phyloP scores from a whole-genome alignment of 2,329 filamentous ascomycete genomes.

The Ambrosiella xylebori region DNA sequence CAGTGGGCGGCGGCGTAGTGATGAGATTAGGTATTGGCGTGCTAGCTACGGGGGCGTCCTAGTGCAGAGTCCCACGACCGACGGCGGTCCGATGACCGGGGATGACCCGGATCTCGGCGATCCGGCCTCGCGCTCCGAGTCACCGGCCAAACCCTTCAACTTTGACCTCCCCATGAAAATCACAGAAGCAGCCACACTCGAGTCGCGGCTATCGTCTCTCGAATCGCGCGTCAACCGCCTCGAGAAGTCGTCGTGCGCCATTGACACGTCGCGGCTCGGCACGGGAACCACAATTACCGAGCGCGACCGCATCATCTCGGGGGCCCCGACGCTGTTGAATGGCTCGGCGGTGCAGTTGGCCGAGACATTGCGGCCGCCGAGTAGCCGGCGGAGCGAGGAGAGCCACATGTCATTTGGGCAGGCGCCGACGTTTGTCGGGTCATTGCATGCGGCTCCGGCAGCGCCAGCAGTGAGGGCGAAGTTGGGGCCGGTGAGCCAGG shows the following conservation, averaged over 20 bases:
- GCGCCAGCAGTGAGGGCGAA: constrained; percentile 9
- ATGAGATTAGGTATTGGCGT: constrained; percentile 48
- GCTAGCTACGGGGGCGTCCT: constrained; percentile 33
- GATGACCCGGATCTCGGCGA: constrained; percentile 20
- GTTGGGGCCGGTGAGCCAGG: constrained; percentile 20
- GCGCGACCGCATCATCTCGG: not conserved
- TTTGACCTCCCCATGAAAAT: constrained; percentile 41
- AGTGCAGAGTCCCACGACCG: constrained; percentile 32
- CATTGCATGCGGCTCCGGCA: constrained; percentile 23
- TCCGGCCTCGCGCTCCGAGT: constrained; percentile 16
- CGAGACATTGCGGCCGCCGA: constrained; percentile 5
- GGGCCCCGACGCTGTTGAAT: not conserved
- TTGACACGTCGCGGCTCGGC: constrained; percentile 24
- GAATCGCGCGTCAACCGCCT: constrained; percentile 35
- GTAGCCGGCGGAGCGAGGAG: constrained; percentile 16
- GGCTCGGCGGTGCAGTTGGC: not conserved
- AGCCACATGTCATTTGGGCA: constrained; percentile 30
- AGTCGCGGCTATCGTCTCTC: constrained; percentile 33
- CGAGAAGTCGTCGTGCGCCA: constrained; percentile 34
- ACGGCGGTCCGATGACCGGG: constrained; percentile 17
- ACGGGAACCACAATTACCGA: not conserved
- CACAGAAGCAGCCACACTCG: constrained; percentile 35
- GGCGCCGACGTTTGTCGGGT: constrained; percentile 28
- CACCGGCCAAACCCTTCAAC: constrained; percentile 34
- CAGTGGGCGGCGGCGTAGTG: constrained; percentile 33